Base-by-base conservation (phyloP, 495 filamentous ascomycete genomes). In the Xylaria castorea region DNA sequence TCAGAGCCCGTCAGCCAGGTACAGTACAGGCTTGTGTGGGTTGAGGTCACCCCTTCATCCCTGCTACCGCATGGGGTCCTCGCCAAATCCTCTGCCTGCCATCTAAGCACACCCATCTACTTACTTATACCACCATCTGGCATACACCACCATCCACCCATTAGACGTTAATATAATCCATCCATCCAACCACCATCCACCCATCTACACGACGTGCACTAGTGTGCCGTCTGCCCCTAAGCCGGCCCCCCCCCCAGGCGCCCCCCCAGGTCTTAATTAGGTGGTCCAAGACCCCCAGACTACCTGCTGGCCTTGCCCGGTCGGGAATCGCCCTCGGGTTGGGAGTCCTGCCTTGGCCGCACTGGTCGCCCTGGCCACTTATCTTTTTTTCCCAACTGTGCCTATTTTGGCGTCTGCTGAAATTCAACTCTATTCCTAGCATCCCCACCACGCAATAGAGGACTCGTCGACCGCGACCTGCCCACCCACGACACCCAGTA, bases 341-440 rank as follows among this genome's bases (percentile, higher is more conserved):
- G 58, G 40, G 40, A 66, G 61, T 51, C 50, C 62, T 67, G 53
- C 60, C 62, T 57, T 53, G 42, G 48, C 60, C 60, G 32, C 58
- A 50, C 48, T 57, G 48, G 46, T 42, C 46, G 12, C 32, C 58
- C 60, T 55, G 60, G 32, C 69, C 68, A 63, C 48, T 63, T 44
- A 64, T 34, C 57, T 71, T 71, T 71, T 71, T 70, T 61, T 61
- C 57, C 58, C 12, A 38, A 61, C 40, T 61, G 51, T 58, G 36
- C 62, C 63, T 61, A 72, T 66, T 72, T 67, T 72, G 70, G 70
- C 70, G 70, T 61, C 51, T 72, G 70, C 61, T 71, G 70, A 67
- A 50, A 66, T 61, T 67, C 51, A 51, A 51, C 63, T 72, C 70
- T 72, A 51, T 62, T 62, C 63, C 63, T 57, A 67, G 50, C 36